Base-by-base conservation (phyloP, 2,329 filamentous ascomycete genomes). In the Ophiocordyceps robertsii region DNA sequence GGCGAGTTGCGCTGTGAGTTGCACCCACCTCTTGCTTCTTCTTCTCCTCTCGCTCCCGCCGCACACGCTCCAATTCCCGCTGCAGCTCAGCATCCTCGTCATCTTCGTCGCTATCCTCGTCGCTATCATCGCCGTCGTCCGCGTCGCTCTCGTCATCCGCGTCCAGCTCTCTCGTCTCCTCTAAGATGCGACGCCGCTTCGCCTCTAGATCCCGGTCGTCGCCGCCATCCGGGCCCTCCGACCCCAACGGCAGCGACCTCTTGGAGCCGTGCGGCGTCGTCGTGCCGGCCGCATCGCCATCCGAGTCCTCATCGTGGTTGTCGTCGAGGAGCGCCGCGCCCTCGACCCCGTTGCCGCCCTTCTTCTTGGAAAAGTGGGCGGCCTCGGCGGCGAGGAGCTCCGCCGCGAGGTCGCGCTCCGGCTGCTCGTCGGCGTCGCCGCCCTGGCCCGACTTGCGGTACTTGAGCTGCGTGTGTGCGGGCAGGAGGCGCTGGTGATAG, bases 401-500 rank as follows among this genome's bases (percentile, higher is more conserved):
- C 38, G 88, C 83, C 53, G 87, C 82, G 42, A 98, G 75, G 60
- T 98, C 90, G 58, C 84, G 85, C 42, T 58, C 46, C 44, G 73
- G 66, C 50, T 93, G 87, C 31, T 81, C 81, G 40, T 62, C 61
- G 29, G 82, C 82, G 49, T 80, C 81, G 50, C 86, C 85, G 53
- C 92, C 92, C 67, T 98, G 92, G 37, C 88, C 89, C n/a, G 83
- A 69, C 38, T 75, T 80, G 69, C 87, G 78, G 59, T 82, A 84
- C 67, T 98, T 98, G 58, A 98, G 80, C 49, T 86, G 81, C 12
- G 86, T 96, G 63, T 98, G 84, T 29, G 92, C 92, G 30, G 92
- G 90, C 13, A 95, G 80, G 14, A 96, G 82, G 54, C 92, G 84
- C 65, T 96, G 90, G 61, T 98, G 92, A 69, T 95, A 96, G 53